Conservation (phyloP, 371 early-diverging fungal genomes). For the Saksenaea oblongispora region DNA sequence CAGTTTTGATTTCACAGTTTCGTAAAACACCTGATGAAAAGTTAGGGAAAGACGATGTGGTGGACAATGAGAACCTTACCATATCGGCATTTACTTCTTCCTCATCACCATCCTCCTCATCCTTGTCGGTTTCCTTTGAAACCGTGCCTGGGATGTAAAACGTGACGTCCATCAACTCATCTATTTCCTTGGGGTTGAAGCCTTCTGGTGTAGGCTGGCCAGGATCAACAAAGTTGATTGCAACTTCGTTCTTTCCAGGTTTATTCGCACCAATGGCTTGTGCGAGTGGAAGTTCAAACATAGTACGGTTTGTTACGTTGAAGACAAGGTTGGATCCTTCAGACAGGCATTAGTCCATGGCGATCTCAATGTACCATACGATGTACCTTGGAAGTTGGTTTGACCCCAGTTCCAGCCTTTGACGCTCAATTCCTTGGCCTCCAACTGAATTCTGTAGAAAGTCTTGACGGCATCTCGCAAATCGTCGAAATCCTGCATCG, state of each 20-base stretch:
- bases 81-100: conserved; percentile 77
- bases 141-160: conserved; percentile 92
- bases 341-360: not conserved
- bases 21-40: conserved; percentile 71
- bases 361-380: not conserved
- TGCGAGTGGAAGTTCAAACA: conserved; percentile 91
- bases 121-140: conserved; percentile 55
- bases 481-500: conserved; percentile 76
- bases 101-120: conserved; percentile 58
- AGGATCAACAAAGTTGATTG: conserved; percentile 83
- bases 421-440: conserved; percentile 82
- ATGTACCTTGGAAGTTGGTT: conserved; percentile 76
- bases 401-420: conserved; percentile 98
- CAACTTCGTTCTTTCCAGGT: conserved; percentile 90
- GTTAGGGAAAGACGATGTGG: not conserved
- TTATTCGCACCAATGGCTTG: conserved; percentile 89
- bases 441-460: conserved; percentile 74
- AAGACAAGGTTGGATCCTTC: conserved; percentile 77
- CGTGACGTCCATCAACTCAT: conserved; percentile 90
- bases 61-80: conserved; percentile 24
- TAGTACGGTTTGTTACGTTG: conserved; percentile 77
- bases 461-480: conserved; percentile 68
- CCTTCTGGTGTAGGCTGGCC: conserved; percentile 61
- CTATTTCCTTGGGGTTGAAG: conserved; percentile 54
- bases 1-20: conserved; percentile 88